Base-by-base conservation (phyloP, 2,329 filamentous ascomycete genomes). In the Fusarium praegraminearum region DNA sequence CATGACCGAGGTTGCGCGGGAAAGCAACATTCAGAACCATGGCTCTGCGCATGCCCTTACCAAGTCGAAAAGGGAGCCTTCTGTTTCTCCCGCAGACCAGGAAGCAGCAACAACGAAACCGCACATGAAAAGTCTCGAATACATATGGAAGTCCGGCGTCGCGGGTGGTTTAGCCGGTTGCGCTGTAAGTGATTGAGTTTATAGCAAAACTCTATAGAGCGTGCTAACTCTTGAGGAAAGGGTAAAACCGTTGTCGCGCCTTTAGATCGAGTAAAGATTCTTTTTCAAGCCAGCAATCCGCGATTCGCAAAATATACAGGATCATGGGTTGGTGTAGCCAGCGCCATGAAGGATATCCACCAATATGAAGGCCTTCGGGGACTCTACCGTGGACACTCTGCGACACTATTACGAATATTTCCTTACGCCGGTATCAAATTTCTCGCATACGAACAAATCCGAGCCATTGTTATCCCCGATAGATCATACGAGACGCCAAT, bases 361-460 rank as follows among this genome's bases (percentile, higher is more conserved):
- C 82, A 80, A 26, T 84, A 88, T 46, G 92, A 97, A 67, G 96
- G 96, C 38, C 70, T 87, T 3, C 78, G 84, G 13, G 96, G 96
- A 2, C 85, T 99, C 9, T 99, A 94, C 81, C 91, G 96, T 54
- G 96, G 96, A 9, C 96, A 99, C 79, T 98, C 94, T 6, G 96
- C 94, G 4, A 99, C 96, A 0, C 84, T 99, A 4, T 85, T 98
- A 54, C 91, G 96, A 69, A 97, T 99, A 68, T 99, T 98, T 75
- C 96, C 96, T 8, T 99, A 99, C 79, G 96, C 95, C 18, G 95
- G 93, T 46, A 97, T 98, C 81, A 99, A 99, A 77, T 99, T 99
- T 77, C 87, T 99, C 43, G 94, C 95, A 46, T 99, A 99, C 82
- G 96, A 99, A 80, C 96, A 99, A 80, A 93, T 98, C 70, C 92